Conservation (phyloP, 176 grass and related monocot genomes). For the Oryza meyeriana region DNA sequence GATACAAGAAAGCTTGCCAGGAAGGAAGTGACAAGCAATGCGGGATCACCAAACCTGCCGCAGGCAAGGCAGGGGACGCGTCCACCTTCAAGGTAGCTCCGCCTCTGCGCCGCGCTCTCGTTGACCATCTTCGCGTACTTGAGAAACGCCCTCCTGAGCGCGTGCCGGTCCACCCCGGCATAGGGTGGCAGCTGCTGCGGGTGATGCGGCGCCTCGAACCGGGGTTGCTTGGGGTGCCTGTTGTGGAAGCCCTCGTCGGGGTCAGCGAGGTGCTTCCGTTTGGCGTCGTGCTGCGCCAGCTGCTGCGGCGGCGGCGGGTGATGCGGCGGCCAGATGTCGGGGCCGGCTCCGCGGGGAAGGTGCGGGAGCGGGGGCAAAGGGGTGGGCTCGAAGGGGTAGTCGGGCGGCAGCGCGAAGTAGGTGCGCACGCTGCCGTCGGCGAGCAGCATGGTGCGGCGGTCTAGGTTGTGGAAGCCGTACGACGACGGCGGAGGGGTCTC, state of each 20-base stretch:
- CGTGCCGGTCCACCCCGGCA: conserved; percentile 40
- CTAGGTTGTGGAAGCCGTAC: conserved; percentile 71
- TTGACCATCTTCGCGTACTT: conserved; percentile 83
- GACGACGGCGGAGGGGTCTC: conserved; percentile 43
- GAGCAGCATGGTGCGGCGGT: conserved; percentile 54
- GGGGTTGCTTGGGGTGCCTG: conserved; percentile 59
- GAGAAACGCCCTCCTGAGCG: conserved; percentile 66
- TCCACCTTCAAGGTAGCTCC: conserved; percentile 65
- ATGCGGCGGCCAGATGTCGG: conserved; percentile 42
- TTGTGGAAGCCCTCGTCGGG: conserved; percentile 46
- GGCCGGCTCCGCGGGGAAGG: conserved; percentile 21
- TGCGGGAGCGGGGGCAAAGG: conserved; percentile 29
- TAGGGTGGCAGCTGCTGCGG: background rate
- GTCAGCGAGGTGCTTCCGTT: conserved; percentile 44
- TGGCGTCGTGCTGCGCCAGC: conserved; percentile 39
- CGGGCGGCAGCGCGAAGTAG: conserved; percentile 68
- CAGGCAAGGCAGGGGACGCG: conserved; percentile 73
- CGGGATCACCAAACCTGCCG: conserved; percentile 77
- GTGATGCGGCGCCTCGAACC: conserved; percentile 38
- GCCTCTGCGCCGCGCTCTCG: conserved; percentile 52
- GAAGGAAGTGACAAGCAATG: conserved; percentile 24
- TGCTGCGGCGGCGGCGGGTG: conserved; percentile 30
- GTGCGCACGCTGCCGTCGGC: conserved; percentile 58
- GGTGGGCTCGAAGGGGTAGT: conserved; percentile 43
- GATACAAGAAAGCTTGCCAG: conserved; percentile 46